phyloP scores from a whole-genome alignment of 768 basidiomycete species.

The Epithele typhae region DNA sequence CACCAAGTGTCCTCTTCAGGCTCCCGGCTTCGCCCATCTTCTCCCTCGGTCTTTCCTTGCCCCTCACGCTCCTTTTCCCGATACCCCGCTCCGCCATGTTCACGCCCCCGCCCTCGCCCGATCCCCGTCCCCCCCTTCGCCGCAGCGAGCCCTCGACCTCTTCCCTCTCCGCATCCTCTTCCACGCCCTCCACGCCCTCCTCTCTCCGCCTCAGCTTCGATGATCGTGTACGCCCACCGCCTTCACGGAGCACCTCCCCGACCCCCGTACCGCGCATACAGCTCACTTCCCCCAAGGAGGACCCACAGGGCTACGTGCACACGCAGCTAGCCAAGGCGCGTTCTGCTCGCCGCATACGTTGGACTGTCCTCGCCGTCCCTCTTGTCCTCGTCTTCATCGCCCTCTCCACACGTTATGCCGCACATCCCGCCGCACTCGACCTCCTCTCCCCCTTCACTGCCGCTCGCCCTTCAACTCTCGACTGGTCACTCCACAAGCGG shows the following conservation, averaged over 20 bases:
- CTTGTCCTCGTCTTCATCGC: slow-evolving; percentile 52
- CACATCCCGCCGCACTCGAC: slow-evolving; percentile 46
- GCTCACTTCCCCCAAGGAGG: slow-evolving; percentile 7
- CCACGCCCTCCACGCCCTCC: slow-evolving; percentile 1
- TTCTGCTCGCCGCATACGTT: slow-evolving; percentile 40
- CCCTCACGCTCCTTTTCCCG: slow-evolving; percentile 12
- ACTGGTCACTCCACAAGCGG: slow-evolving; percentile 42
- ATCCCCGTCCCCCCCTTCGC: slow-evolving; percentile 9
- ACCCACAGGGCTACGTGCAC: slow-evolving; percentile 6
- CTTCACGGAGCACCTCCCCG: slow-evolving; percentile 5
- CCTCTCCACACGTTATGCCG: slow-evolving; percentile 44
- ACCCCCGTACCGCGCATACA: background rate
- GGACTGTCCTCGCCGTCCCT: slow-evolving; percentile 55
- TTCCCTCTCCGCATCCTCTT: slow-evolving; percentile 1
- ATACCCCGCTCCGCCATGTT: slow-evolving; percentile 28
- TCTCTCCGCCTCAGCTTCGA: slow-evolving; percentile 3
- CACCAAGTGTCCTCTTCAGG: background rate
- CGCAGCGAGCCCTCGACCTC: slow-evolving; percentile 4
- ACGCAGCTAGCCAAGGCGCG: slow-evolving; percentile 33
- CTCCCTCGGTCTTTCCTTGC: slow-evolving; percentile 8
- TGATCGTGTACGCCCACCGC: slow-evolving; percentile 6
- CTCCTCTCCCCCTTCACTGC: slow-evolving; percentile 24
- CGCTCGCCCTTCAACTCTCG: slow-evolving; percentile 18
- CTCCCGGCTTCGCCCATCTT: slow-evolving; percentile 1
- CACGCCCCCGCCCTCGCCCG: slow-evolving; percentile 32